Conservation (phyloP, 331 rosid genomes). For the Quercus lobata region DNA sequence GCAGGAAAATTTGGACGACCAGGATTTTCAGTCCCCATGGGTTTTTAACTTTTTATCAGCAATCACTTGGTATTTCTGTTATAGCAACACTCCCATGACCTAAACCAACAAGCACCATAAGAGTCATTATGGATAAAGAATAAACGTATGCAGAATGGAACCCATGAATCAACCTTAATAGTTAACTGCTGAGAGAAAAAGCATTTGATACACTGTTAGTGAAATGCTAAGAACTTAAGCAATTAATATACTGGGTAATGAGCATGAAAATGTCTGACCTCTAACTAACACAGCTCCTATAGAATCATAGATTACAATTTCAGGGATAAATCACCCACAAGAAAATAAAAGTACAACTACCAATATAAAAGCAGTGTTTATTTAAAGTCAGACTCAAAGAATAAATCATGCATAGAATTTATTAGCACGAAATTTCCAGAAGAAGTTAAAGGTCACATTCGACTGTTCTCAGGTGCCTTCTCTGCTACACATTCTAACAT, state of each 20-base stretch:
- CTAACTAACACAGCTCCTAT: neutral
- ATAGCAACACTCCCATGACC: conserved; percentile 39
- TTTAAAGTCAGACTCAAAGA: neutral
- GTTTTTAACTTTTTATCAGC: conserved; percentile 19
- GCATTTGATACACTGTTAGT: neutral
- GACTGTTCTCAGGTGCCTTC: neutral
- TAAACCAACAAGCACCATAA: conserved; percentile 40
- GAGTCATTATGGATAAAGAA: neutral
- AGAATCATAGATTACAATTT: neutral
- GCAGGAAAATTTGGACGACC: conserved; percentile 64
- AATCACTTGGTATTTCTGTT: conserved; percentile 19
- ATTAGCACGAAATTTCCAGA: neutral
- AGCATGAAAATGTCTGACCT: neutral
- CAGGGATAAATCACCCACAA: neutral
- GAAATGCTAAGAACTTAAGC: neutral
- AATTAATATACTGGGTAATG: neutral
- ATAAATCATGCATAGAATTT: neutral
- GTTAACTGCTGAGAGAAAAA: neutral
- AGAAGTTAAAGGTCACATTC: neutral
- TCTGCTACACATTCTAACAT: neutral
- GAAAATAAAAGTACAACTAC: neutral
- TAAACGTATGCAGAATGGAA: neutral
- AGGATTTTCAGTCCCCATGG: conserved; percentile 87
- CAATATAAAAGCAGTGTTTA: neutral
- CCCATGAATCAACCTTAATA: neutral